Evolutionary conservation across 2,329 filamentous ascomycete species (phyloP).

Genomic region (Neoscytalidium dimidiatum): DNA sequence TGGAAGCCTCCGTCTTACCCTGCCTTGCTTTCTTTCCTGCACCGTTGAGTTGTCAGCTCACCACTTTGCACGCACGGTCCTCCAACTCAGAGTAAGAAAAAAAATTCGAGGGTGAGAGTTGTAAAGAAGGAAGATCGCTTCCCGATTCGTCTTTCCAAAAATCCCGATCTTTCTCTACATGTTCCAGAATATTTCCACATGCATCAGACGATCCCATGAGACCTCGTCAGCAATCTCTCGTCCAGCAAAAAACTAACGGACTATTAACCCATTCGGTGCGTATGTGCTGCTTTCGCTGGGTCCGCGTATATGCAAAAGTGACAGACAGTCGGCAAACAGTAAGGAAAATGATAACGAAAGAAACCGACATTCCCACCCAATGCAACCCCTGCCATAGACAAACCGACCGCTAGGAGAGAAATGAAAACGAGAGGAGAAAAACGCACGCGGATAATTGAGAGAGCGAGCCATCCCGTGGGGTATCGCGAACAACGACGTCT

Average conservation of each 20-base stretch:
- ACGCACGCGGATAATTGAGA: background rate
- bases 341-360: background rate
- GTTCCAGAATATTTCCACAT: background rate
- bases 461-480: background rate
- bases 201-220: background rate
- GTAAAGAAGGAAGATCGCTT: background rate
- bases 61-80: background rate
- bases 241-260: background rate
- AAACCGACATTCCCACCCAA: background rate
- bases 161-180: background rate
- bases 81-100: background rate
- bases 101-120: background rate
- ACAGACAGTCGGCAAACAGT: background rate
- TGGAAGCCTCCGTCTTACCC: too few species aligned
- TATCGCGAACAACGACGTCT: conserved; percentile 11
- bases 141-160: background rate
- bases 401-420: background rate
- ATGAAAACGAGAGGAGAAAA: background rate
- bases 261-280: background rate
- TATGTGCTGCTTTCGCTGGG: background rate
- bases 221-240: background rate
- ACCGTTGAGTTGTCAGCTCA: background rate
- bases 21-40: background rate
- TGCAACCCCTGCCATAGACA: background rate
- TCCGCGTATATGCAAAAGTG: background rate